A percentile compares a stretch with the other conserved stretches of the same genome.
These are phyloP conservation scores for Xylariaceae sp. DNA, from an alignment of 2,329 filamentous ascomycete species.

Conservation along the genomic window DNA sequence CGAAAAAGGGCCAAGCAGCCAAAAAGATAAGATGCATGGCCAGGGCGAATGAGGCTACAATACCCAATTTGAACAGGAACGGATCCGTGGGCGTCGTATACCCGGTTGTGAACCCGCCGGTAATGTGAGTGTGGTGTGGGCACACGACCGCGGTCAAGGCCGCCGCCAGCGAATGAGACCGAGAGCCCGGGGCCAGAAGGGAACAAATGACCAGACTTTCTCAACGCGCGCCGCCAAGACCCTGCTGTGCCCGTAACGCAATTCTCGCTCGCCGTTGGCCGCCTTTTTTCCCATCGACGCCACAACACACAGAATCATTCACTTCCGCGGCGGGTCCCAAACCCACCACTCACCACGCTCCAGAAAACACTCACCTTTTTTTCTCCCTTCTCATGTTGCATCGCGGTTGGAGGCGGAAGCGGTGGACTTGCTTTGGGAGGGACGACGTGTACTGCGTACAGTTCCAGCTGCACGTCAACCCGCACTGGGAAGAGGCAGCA, in stretches of 20 bases:
- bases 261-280: conserved; percentile 13
- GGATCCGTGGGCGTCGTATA: conserved; percentile 18
- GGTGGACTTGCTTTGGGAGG: conserved; percentile 11
- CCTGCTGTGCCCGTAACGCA: neutral
- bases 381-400: neutral
- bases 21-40: neutral
- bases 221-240: neutral
- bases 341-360: neutral
- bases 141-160: conserved; percentile 16
- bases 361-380: neutral
- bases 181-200: neutral
- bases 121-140: conserved; percentile 6
- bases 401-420: conserved; percentile 5
- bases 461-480: conserved; percentile 13
- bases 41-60: conserved; percentile 4
- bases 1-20: too few species aligned
- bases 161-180: conserved; percentile 13
- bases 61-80: conserved; percentile 8
- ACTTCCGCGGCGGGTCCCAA: conserved; percentile 1
- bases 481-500: conserved; percentile 5
- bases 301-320: conserved; percentile 4
- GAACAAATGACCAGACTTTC: conserved; percentile 11
- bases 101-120: neutral
- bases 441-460: conserved; percentile 20
- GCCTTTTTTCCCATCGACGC: conserved; percentile 2